Evolutionary conservation across 1,284 basidiomycete species (phyloP).

Genomic region (Fomes fomentarius): DNA sequence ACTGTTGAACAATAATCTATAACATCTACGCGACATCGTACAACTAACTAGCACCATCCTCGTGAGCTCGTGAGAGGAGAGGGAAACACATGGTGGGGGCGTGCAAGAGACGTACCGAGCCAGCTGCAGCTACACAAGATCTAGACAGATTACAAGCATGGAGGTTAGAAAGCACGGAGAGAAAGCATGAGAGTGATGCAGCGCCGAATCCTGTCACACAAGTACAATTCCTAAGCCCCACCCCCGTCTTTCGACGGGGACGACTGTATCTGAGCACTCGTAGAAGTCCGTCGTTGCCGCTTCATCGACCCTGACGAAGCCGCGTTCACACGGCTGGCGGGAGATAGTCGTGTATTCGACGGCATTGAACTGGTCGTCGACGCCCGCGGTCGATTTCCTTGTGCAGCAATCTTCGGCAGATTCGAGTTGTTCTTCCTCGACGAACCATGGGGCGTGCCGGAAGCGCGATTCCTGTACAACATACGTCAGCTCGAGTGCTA

Average conservation of each 20-base stretch:
- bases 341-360: conserved; percentile 44
- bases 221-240: conserved; percentile 31
- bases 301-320: conserved; percentile 59
- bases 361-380: conserved; percentile 63
- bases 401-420: conserved; percentile 72
- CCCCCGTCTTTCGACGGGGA: conserved; percentile 38
- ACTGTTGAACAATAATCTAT: conserved; percentile 30
- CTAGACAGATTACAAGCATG: conserved; percentile 30
- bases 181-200: conserved; percentile 16
- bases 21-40: conserved; percentile 34
- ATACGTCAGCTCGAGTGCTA: conserved; percentile 2
- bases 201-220: conserved; percentile 6
- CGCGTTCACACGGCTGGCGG: conserved; percentile 38
- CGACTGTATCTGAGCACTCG: conserved; percentile 43
- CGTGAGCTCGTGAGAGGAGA: conserved; percentile 20
- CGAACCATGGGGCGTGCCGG: conserved; percentile 64
- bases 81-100: conserved; percentile 25
- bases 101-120: conserved; percentile 21
- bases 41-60: too few relatives aligned
- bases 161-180: conserved; percentile 20
- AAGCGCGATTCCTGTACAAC: conserved; percentile 69
- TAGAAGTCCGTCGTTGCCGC: conserved; percentile 77
- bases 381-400: conserved; percentile 65
- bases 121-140: conserved; percentile 30
- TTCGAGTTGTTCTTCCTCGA: conserved; percentile 62